Evolutionary conservation across 2,329 filamentous ascomycete species (phyloP), one percentile per base, ranked within the genome.

Genomic region (Aspergillus aculeatinus): DNA sequence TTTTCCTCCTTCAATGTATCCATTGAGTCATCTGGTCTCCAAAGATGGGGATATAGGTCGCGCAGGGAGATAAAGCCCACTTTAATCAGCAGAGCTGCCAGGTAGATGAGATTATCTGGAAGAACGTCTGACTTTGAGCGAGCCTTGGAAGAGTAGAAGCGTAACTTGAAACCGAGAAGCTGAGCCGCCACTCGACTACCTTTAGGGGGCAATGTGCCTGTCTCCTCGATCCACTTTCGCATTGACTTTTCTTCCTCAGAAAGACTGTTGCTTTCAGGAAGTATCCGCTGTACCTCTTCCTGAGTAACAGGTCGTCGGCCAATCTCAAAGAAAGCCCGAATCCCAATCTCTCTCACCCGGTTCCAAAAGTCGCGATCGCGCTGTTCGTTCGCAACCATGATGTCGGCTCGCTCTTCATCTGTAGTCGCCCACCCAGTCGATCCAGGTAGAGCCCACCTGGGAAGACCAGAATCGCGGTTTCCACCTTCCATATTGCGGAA

Each of bases 101-200:
- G 84, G 67, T 95, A 96, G 31, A 98, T 91, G 3, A 99, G 82
- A 68, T 99, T 99, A 44, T 95, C 91, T 0, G 95, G 95, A 2
- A 98, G 82, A 2, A 88, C 83, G 69, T 98, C 95, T 1, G 84
- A 81, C 57, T 87, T 84, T 61, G 91, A 87, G 58, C 94, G 86
- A 39, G 89, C 87, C 29, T 88, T 82, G 0, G 92, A 96, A 47
- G 91, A 90, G 72, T 99, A 99, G 75, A 96, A 99, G 14, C 91
- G 90, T 54, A 99, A 84, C 77, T 99, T 99, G 83, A 99, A 99
- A 4, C 95, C 95, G 14, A 99, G 87, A 3, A 99, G 84, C 73
- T 98, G 95, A 31, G 96, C 96, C 1, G 95, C 95, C 60, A 96
- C 91, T 48, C 89, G 87, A 73, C 97, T 99, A 31, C 96, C 95